phyloP scores from a whole-genome alignment of 208 protist genomes.

The Acanthamoeba royreba region DNA sequence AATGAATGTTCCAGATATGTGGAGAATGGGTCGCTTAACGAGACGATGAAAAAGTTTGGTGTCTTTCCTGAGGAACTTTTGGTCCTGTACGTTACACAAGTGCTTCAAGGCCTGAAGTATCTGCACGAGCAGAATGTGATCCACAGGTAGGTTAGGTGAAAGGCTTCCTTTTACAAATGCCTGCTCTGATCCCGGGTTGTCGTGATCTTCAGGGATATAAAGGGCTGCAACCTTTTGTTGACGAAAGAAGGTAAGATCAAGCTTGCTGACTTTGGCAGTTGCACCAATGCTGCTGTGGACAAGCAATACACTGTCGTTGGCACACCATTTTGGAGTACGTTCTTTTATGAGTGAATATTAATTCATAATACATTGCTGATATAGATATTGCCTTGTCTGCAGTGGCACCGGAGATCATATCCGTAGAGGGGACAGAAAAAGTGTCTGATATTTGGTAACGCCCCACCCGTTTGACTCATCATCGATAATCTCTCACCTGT shows the following conservation, averaged over 20 bases:
- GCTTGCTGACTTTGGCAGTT: constrained; percentile 97
- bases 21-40: constrained; percentile 86
- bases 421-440: constrained; percentile 77
- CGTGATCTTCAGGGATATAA: constrained; percentile 52
- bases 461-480: neutral
- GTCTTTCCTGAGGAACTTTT: constrained; percentile 84
- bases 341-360: too few relatives aligned
- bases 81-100: constrained; percentile 82
- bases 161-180: too few relatives aligned
- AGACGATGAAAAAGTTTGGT: constrained; percentile 86
- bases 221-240: constrained; percentile 81
- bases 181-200: too few relatives aligned
- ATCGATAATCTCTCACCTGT: neutral
- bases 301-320: constrained; percentile 79
- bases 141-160: constrained; percentile 69
- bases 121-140: constrained; percentile 86
- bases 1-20: constrained; percentile 68
- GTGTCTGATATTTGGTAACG: constrained; percentile 85
- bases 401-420: constrained; percentile 89
- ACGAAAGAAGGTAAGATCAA: constrained; percentile 83
- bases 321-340: constrained; percentile 88
- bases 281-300: constrained; percentile 93
- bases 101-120: constrained; percentile 85
- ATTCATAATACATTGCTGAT: too few relatives aligned
- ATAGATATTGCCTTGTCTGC: neutral